phyloP scores from a whole-genome alignment of 2,329 filamentous ascomycete species.

The Didymella exigua region DNA sequence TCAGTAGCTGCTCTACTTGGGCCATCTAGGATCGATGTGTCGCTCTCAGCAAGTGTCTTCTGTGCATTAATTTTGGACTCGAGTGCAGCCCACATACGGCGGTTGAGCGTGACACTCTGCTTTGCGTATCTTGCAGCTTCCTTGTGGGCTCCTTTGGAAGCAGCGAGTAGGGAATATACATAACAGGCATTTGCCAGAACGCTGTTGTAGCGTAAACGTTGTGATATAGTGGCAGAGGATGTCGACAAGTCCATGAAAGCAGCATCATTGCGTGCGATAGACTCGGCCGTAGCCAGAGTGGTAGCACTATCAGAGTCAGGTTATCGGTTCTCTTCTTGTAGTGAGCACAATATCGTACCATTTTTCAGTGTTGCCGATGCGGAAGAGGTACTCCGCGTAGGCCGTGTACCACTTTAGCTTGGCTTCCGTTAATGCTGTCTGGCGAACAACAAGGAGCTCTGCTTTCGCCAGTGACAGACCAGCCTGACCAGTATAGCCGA shows the following conservation, averaged over 20 bases:
- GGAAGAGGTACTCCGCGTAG: conserved; percentile 75
- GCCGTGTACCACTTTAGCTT: conserved; percentile 68
- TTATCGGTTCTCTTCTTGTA: too few relatives aligned
- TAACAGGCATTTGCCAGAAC: conserved; percentile 65
- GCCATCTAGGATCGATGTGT: conserved; percentile 25
- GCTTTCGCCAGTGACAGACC: conserved; percentile 64
- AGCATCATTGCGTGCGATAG: conserved; percentile 35
- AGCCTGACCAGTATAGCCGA: conserved; percentile 67
- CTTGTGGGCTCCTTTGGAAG: conserved; percentile 59
- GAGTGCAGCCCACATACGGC: conserved; percentile 58
- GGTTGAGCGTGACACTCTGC: conserved; percentile 56
- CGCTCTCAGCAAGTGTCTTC: conserved; percentile 22
- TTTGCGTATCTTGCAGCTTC: conserved; percentile 57
- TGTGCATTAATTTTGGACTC: conserved; percentile 48
- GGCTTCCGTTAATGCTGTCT: conserved; percentile 52
- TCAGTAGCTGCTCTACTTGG: conserved; percentile 29
- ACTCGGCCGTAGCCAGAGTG: conserved; percentile 38
- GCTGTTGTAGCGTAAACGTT: conserved; percentile 53
- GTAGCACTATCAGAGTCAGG: conserved; percentile 34
- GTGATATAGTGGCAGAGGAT: conserved; percentile 41
- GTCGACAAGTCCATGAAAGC: conserved; percentile 39
- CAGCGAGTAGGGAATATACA: conserved; percentile 67
- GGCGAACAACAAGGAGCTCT: conserved; percentile 54
- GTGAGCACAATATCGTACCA: conserved; percentile 46
- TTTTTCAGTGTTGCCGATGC: conserved; percentile 68